Evolutionary conservation across 345 rosid species (phyloP).

Genomic region (Diplotaxis tenuifolia): DNA sequence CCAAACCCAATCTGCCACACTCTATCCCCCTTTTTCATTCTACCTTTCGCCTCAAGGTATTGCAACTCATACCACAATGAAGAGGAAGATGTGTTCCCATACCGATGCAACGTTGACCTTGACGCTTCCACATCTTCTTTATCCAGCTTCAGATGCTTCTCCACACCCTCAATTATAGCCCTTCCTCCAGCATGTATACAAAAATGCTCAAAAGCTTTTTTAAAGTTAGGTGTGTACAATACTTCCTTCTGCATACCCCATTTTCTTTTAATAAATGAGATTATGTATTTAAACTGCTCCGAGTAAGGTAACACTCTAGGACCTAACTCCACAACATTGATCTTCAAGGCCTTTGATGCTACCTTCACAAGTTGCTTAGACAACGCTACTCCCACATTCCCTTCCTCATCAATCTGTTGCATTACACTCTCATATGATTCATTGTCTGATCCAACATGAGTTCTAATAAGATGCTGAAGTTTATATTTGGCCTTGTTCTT

Average conservation of each 20-base stretch:
- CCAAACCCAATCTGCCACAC: conserved; percentile 69
- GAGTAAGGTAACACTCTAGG: conserved; percentile 51
- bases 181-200: conserved; percentile 67
- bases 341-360: conserved; percentile 51
- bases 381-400: conserved; percentile 49
- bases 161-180: conserved; percentile 53
- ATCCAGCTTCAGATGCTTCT: conserved; percentile 51
- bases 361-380: conserved; percentile 47
- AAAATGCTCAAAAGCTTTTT: conserved; percentile 59
- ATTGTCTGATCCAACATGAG: conserved; percentile 53
- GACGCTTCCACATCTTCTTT: conserved; percentile 66
- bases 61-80: conserved; percentile 72
- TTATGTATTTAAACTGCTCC: conserved; percentile 49
- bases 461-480: conserved; percentile 57
- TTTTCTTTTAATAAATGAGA: conserved; percentile 37
- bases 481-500: conserved; percentile 45
- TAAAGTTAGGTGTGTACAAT: conserved; percentile 47
- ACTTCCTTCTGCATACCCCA: conserved; percentile 25
- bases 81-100: conserved; percentile 68
- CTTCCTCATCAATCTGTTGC: conserved; percentile 51
- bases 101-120: conserved; percentile 57
- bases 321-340: conserved; percentile 49
- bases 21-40: conserved; percentile 50
- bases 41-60: conserved; percentile 59
- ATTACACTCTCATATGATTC: conserved; percentile 46